Conservation (phyloP, 2,329 filamentous ascomycete genomes). For the Diaporthe velutina region DNA sequence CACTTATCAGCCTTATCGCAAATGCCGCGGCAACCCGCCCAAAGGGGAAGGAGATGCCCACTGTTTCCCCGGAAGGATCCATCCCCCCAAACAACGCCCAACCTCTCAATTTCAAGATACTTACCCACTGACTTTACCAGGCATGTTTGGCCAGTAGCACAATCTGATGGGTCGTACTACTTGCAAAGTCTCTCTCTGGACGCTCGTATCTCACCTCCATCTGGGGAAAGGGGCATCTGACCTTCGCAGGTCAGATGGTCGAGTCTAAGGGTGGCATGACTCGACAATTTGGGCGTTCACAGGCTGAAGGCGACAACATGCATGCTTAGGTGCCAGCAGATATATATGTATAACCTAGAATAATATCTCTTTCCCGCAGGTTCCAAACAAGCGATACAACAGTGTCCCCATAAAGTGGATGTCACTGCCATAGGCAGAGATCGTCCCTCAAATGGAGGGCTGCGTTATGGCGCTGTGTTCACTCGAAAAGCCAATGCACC, state of each 20-base stretch:
- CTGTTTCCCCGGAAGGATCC: background rate
- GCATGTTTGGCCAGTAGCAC: background rate
- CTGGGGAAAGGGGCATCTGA: background rate
- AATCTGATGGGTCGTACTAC: too few relatives aligned
- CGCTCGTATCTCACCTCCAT: background rate
- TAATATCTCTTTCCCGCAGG: background rate
- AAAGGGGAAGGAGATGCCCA: constrained; percentile 11
- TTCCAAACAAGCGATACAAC: background rate
- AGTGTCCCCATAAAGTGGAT: background rate
- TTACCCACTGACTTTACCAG: background rate
- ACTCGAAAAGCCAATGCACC: background rate
- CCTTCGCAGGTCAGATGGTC: background rate
- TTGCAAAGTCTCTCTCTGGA: background rate
- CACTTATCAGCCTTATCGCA: constrained; percentile 22
- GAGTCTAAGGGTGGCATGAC: background rate
- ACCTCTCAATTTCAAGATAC: background rate
- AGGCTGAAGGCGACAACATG: background rate
- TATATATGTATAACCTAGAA: background rate
- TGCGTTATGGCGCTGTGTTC: background rate
- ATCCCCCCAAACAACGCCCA: background rate
- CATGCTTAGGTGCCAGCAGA: background rate
- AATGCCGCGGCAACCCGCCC: constrained; percentile 19
- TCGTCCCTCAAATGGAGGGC: background rate
- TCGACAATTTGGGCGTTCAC: background rate
- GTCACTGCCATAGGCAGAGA: background rate